Base-by-base conservation (phyloP, 176 grass and related monocot species). In the Carex cristatella region DNA sequence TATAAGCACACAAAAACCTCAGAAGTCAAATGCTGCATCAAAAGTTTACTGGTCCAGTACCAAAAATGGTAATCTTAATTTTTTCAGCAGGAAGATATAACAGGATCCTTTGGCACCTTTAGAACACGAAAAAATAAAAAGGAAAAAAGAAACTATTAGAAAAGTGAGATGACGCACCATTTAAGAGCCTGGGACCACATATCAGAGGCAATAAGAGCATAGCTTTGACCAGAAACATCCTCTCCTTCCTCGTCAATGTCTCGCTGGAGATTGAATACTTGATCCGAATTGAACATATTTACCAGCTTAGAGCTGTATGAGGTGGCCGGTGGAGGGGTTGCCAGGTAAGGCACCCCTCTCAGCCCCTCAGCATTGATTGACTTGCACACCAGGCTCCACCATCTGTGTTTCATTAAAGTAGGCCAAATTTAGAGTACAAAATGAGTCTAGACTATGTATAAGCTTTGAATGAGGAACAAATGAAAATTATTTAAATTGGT, bases 351-450 rank as follows among this genome's bases (percentile, higher is more conserved):
- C 31, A 90, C 84, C 80, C 88, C 94, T 83, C 80, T 83, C 0
- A 51, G 2, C 58, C 54, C 88, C 12, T 89, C 87, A 72, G 85
- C 84, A 79, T 72, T 76, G 7, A 67, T 75, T 32, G 84, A 81
- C 7, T 76, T 85, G 87, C 89, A 88, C 65, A 90, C 92, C 64
- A 88, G 82, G 83, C 63, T 89, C 94, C 94, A 97, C 94, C 90
- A 94, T 79, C 92, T 97, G 87, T 86, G 27, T 38, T 80, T 49
- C 12, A 83, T 31, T 0, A 83, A 66, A 83, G 32, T 68, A 83
- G 8, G 5, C 13, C 10, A 19, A 83, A 31, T 77, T 54, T 16
- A 77, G 23, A 77, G 11, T 32, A 31, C 32, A 55, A 77, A 27
- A 54, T 57, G 11, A 77, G 23, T 1, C 49, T 30, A 56, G 23